Percentiles rank a stretch among this genome's conserved stretches.
Conservation (phyloP, 2,329 filamentous ascomycete genomes). For the Ophiostoma quercus region DNA sequence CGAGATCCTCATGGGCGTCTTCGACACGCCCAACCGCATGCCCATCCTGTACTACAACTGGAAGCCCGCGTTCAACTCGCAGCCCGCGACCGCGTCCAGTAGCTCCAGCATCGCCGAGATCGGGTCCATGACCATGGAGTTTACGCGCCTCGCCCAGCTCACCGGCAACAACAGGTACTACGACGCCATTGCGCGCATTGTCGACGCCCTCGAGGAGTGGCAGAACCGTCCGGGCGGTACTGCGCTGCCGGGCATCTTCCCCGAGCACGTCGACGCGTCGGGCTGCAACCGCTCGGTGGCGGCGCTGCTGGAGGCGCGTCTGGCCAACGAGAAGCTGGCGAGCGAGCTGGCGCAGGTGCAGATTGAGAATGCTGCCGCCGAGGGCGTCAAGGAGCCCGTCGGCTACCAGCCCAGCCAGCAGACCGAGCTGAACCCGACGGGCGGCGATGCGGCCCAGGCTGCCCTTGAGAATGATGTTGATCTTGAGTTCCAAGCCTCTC, state of each 20-base stretch:
- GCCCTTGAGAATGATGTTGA: not conserved
- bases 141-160: constrained; percentile 81
- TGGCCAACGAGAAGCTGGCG: constrained; percentile 25
- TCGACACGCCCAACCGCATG: constrained; percentile 93
- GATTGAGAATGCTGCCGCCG: constrained; percentile 29
- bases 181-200: constrained; percentile 81
- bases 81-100: constrained; percentile 56
- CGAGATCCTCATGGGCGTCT: constrained; percentile 73
- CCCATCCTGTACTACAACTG: constrained; percentile 75
- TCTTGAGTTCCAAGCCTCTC: not conserved
- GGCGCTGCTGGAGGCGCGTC: constrained; percentile 27
- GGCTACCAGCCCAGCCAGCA: constrained; percentile 31
- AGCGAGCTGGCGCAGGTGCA: constrained; percentile 38
- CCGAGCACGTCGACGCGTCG: constrained; percentile 68
- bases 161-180: constrained; percentile 80
- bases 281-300: constrained; percentile 63
- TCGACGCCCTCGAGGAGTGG: constrained; percentile 68
- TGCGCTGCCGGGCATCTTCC: constrained; percentile 72
- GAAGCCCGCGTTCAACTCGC: constrained; percentile 59
- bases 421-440: not conserved
- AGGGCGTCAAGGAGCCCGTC: constrained; percentile 26
- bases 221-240: constrained; percentile 59
- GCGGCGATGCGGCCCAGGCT: not conserved
- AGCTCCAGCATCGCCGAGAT: constrained; percentile 63
- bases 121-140: constrained; percentile 78